Evolutionary conservation across 106 monocot genomes (phyloP).

Genomic region (Agapanthus africanus): DNA sequence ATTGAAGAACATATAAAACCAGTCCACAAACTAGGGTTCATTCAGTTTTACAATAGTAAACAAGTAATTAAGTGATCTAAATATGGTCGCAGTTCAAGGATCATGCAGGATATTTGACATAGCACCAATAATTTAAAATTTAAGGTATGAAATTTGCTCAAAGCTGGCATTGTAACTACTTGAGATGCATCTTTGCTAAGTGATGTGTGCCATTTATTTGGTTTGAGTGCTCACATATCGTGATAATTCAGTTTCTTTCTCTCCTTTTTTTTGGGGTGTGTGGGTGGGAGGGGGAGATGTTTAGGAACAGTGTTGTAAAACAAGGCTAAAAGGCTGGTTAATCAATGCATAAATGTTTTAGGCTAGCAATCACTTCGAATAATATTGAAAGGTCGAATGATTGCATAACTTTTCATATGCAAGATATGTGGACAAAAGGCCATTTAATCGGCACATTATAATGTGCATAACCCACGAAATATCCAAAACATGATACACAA

Average conservation of each 20-base stretch:
- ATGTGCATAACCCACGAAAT: too few species aligned
- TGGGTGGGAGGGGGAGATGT: too few species aligned
- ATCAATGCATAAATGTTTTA: not conserved
- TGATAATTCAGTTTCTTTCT: not conserved
- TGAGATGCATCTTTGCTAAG: not conserved
- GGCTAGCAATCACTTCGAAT: too few species aligned
- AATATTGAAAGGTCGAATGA: too few species aligned
- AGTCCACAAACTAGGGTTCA: not conserved
- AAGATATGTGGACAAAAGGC: too few species aligned
- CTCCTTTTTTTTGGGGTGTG: too few species aligned
- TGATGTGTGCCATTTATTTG: not conserved
- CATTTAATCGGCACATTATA: too few species aligned
- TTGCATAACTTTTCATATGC: not conserved
- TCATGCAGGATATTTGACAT: not conserved
- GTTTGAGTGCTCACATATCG: not conserved
- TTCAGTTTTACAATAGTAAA: not conserved
- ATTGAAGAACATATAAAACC: not conserved
- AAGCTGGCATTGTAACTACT: not conserved
- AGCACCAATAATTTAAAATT: not conserved
- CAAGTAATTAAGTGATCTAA: not conserved
- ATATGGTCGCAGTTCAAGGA: not conserved
- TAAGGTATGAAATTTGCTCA: not conserved
- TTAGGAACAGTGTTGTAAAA: too few species aligned
- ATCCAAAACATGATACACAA: too few species aligned
- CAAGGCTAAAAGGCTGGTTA: too few species aligned